phyloP scores from a whole-genome alignment of 139 green algal species.

The Chlorella ohadii region DNA sequence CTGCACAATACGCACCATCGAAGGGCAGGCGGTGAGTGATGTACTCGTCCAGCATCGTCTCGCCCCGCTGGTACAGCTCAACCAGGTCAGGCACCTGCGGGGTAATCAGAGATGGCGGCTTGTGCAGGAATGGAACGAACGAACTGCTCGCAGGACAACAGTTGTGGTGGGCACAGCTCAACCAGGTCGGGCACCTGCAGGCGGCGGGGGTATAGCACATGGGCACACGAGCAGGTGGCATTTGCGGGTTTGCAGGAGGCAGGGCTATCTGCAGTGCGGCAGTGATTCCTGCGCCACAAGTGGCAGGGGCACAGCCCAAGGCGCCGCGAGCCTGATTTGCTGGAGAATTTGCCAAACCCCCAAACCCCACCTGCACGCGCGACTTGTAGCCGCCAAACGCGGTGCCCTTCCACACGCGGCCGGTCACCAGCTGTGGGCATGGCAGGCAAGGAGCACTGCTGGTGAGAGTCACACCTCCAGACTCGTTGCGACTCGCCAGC shows the following conservation, averaged over 20 bases:
- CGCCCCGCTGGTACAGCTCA: constrained; percentile 81
- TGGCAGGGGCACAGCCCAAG: too few relatives aligned
- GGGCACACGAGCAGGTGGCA: too few relatives aligned
- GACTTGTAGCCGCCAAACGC: constrained; percentile 84
- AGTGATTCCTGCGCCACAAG: too few relatives aligned
- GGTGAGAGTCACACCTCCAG: too few relatives aligned
- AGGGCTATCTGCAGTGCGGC: too few relatives aligned
- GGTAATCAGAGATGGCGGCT: background rate
- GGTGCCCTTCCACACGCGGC: constrained; percentile 92
- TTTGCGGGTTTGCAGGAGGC: too few relatives aligned
- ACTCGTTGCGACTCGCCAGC: too few relatives aligned
- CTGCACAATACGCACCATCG: constrained; percentile 51
- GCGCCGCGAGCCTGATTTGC: too few relatives aligned
- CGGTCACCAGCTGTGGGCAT: constrained; percentile 81
- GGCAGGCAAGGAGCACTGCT: too few relatives aligned
- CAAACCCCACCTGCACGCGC: constrained; percentile 50
- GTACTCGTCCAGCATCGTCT: constrained; percentile 93
- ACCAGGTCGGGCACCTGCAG: constrained; percentile 91
- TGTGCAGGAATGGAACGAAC: background rate
- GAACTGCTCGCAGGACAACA: too few relatives aligned
- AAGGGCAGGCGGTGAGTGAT: constrained; percentile 91
- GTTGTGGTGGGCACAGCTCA: constrained; percentile 81
- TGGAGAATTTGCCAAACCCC: too few relatives aligned
- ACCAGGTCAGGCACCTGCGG: constrained; percentile 91
- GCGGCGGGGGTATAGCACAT: too few relatives aligned